Conservation (phyloP, 1,284 basidiomycete species). For the Schizophyllum amplum region DNA sequence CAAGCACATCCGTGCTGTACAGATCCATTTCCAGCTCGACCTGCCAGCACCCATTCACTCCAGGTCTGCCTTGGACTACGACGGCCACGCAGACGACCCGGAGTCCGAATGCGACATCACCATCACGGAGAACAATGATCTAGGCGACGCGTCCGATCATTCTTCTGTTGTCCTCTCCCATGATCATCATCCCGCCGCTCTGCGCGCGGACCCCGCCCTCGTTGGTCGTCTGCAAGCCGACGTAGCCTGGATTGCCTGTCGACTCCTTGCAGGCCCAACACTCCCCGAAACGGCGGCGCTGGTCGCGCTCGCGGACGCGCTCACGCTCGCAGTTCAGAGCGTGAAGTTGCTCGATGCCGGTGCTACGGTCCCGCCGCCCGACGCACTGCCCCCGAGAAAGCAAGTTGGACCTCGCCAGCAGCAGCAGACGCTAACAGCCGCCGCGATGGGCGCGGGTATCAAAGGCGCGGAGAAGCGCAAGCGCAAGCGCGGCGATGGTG, state of each 20-base stretch:
- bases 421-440: conserved; percentile 1
- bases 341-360: not conserved
- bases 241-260: not conserved
- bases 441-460: conserved; percentile 3
- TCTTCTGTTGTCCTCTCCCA: not conserved
- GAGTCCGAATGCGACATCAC: not conserved
- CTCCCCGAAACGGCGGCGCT: not conserved
- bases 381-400: not conserved
- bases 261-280: not conserved
- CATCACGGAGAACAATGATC: not conserved
- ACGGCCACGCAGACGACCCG: not conserved
- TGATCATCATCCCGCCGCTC: not conserved
- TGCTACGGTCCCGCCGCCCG: not conserved
- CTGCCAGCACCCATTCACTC: not conserved
- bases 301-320: not conserved
- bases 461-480: conserved; percentile 4
- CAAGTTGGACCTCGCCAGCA: not conserved
- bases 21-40: not conserved
- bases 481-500: conserved; percentile 1
- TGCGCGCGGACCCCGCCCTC: not conserved
- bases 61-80: not conserved
- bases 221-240: not conserved
- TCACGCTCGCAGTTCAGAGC: not conserved
- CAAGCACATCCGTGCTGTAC: conserved; percentile 11
- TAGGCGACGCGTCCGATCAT: not conserved